Evolutionary conservation across 1,284 basidiomycete genomes (phyloP), one percentile per base, ranked within the genome.

Genomic region (Puccinia polysora): DNA sequence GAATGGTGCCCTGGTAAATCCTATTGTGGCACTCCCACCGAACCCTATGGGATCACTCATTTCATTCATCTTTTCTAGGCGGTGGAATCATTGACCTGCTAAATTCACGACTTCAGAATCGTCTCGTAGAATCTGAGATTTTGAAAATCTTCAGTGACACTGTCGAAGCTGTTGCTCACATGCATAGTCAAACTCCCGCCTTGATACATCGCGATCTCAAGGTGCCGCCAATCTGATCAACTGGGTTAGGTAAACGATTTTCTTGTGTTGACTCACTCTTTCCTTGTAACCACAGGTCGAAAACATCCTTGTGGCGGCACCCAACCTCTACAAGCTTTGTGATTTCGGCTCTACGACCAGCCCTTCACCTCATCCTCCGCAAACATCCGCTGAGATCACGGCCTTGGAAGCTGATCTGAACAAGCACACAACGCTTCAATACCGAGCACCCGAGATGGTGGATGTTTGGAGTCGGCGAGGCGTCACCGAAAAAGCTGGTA

Each of bases 21-120:
- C 40, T 52, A 45, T n/a, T 36, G 30, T 71, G 76, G 12, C 75
- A 74, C 34, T 73, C 20, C 68, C 49, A 73, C 10, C 32, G 53
- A 15, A 25, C 25, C n/a, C 30, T 25, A 28, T 52, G 28, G 6
- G 15, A 34, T 30, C 2, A 14, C 25, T 38, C n/a, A 55, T 38
- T 69, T 30, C n/a, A 23, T 40, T 3, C 12, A 30, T 36, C 1
- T 43, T 40, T 14, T 30, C 20, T 75, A 91, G 90, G 93, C 53
- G 96, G 96, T 30, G 96, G 96, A 47, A 96, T 98, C 77, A 97
- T 99, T 81, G 96, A 98, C 81, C 91, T 98, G 86, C 91, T 99
- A 88, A 99, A 99, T 81, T 87, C 93, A 76, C 86, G 95, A 60
- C 84, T 98, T 47, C 86, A 94, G 63, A 91, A 97, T 80, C 86